Evolutionary conservation across 2,329 filamentous ascomycete genomes (phyloP).

Genomic region (Aspergillus amoenus): DNA sequence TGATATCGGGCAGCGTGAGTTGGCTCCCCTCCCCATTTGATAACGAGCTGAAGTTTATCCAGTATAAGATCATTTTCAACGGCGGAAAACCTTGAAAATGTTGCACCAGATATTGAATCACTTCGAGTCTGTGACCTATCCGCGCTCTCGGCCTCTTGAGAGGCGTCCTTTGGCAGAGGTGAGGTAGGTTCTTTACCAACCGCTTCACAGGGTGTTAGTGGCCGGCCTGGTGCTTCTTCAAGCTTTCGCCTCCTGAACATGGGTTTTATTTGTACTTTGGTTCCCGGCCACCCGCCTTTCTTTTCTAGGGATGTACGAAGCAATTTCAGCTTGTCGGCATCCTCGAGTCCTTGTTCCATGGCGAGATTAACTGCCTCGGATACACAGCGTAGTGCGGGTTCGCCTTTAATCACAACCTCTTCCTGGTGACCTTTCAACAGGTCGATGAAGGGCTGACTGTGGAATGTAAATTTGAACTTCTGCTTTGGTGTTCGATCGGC

Average conservation of each 20-base stretch:
- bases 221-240: slow-evolving; percentile 51
- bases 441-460: slow-evolving; percentile 93
- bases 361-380: slow-evolving; percentile 83
- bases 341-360: slow-evolving; percentile 75
- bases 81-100: slow-evolving; percentile 89
- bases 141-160: slow-evolving; percentile 31
- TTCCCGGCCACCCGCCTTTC: slow-evolving; percentile 91
- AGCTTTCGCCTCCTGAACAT: slow-evolving; percentile 92
- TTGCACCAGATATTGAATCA: slow-evolving; percentile 85
- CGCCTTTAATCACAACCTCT: slow-evolving; percentile 90
- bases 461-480: slow-evolving; percentile 99
- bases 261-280: slow-evolving; percentile 98
- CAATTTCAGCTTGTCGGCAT: slow-evolving; percentile 78
- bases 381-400: slow-evolving; percentile 84
- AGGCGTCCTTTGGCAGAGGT: slow-evolving; percentile 19
- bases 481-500: slow-evolving; percentile 97
- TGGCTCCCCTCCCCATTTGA: slow-evolving; percentile 98
- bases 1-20: slow-evolving; percentile 97
- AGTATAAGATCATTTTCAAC: slow-evolving; percentile 89
- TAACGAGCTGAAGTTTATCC: slow-evolving; percentile 94
- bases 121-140: slow-evolving; percentile 62
- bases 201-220: slow-evolving; percentile 13
- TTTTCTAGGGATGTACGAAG: slow-evolving; percentile 85
- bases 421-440: slow-evolving; percentile 93
- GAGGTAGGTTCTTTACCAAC: slow-evolving; percentile 23